phyloP scores from a whole-genome alignment of 805 yeast genomes.

The Kazachstania africana region DNA sequence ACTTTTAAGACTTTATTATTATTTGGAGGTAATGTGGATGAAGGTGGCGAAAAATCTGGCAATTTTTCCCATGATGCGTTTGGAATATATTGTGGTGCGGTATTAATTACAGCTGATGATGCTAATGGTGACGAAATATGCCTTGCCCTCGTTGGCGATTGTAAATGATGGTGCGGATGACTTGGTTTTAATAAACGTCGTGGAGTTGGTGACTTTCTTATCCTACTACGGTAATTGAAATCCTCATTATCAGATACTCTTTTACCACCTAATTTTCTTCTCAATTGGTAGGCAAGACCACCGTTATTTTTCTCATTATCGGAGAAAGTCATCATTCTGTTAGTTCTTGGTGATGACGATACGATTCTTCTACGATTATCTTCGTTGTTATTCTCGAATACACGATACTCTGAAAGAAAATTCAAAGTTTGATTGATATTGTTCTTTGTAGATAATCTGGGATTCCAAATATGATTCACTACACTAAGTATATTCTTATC shows the following conservation, averaged over 20 bases:
- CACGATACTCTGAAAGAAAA: constrained; percentile 16
- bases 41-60: constrained; percentile 75
- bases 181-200: not conserved
- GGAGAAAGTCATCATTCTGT: not conserved
- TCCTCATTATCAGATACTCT: not conserved
- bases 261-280: no score
- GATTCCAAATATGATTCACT: constrained; percentile 12
- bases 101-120: constrained; percentile 19
- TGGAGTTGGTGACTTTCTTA: constrained; percentile 1
- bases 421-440: constrained; percentile 10
- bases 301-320: no score
- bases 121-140: no score
- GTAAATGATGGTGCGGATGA: not conserved
- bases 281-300: no score
- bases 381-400: constrained; percentile 5
- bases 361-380: no score
- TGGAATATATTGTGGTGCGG: constrained; percentile 27
- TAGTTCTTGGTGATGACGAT: not conserved
- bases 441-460: constrained; percentile 8
- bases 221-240: not conserved
- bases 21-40: constrained; percentile 46
- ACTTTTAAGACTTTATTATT: constrained; percentile 66
- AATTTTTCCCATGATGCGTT: constrained; percentile 54
- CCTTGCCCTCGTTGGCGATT: no score
- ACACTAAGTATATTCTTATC: not conserved